Conservation (phyloP, 257 asterid genomes). For the Euphrasia confusa region DNA sequence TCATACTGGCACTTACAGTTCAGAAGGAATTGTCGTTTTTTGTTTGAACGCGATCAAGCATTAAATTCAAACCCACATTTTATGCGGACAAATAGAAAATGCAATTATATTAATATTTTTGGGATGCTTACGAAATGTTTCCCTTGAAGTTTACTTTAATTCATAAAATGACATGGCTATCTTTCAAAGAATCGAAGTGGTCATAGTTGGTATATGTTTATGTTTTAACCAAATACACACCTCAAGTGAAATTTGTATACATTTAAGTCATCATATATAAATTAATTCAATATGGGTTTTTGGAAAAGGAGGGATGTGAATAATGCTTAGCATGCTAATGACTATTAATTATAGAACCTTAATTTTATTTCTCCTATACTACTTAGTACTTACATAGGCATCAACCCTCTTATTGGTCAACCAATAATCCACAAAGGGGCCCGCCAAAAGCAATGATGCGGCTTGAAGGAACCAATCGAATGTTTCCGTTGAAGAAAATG, state of each 20-base stretch:
- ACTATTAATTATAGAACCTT: background rate
- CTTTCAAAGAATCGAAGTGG: background rate
- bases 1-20: too few relatives aligned
- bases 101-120: background rate
- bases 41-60: too few relatives aligned
- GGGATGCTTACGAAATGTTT: background rate
- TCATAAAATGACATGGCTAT: background rate
- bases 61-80: too few relatives aligned
- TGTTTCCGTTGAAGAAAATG: slow-evolving; percentile 74
- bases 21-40: too few relatives aligned
- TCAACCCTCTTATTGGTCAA: slow-evolving; percentile 60
- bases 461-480: slow-evolving; percentile 79
- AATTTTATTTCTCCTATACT: background rate
- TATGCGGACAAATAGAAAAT: background rate
- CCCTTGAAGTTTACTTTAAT: background rate
- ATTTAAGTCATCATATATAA: too few relatives aligned
- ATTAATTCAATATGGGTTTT: too few relatives aligned
- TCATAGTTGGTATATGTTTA: background rate
- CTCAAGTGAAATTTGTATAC: too few relatives aligned
- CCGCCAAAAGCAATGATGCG: slow-evolving; percentile 54
- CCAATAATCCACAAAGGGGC: slow-evolving; percentile 68
- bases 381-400: slow-evolving; percentile 49
- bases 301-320: background rate
- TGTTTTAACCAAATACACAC: too few relatives aligned
- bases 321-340: background rate